Evolutionary conservation across 1,284 basidiomycete species (phyloP), one percentile per base, ranked within the genome.

Genomic region (Puccinia horiana): DNA sequence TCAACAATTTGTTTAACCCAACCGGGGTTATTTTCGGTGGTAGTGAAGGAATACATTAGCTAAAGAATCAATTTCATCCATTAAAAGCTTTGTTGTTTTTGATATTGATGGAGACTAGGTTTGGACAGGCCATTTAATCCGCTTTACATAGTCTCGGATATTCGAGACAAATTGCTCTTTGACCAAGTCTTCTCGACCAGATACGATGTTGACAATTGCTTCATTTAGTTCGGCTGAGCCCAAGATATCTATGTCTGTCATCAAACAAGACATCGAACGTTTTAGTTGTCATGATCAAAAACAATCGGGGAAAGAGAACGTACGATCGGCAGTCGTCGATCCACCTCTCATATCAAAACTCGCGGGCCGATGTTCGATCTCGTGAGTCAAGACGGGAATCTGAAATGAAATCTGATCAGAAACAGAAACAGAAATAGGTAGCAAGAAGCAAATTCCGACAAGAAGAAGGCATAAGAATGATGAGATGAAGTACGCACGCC

Each of bases 241-340:
- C 26, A 99, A 90, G 82, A 99, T 93, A 87, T 99, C 96, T 49
- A 99, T 92, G 85, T 98, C 95, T 86, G 95, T 69, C 94, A 5
- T 85, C 85, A 32, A 65, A 82, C 26, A n/a, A 47, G 26, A 11
- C 29, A 61, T n/a, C 37, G 23, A 23, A 52, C 67, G 9, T 44
- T 42, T 70, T 47, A 37, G 40, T 37, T 12, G 0, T 8, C 16
- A 23, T 70, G 20, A 0, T 49, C n/a, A 32, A 29, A 65, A 23
- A 11, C 16, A 35, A 32, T 54, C 12, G 32, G 29, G 16, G 20
- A 29, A 32, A 16, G 29, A 52, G 9, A 65, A 74, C 49, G 70
- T 84, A 56, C 82, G 85, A 85, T 87, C 85, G 83, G 86, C 91
- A 0, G 95, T 96, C 83, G 93, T 93, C 11, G 94, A 92, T 0